Conservation (phyloP, 345 rosid genomes). For the Erucastrum elatum region DNA sequence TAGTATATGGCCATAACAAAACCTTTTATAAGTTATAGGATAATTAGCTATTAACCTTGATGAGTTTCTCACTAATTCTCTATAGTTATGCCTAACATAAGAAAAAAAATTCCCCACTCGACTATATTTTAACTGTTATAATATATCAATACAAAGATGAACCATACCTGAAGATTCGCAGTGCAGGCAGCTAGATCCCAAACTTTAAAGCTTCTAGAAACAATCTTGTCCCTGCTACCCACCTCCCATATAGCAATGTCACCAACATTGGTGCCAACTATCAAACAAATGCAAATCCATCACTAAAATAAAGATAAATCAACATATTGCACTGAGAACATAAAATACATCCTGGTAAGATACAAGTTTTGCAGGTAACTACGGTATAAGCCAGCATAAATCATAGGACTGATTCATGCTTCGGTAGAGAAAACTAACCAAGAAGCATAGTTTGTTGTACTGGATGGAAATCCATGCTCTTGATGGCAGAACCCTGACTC, state of each 20-base stretch:
- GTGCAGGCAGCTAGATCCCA: slow-evolving; percentile 67
- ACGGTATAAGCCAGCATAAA: not conserved
- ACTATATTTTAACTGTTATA: slow-evolving; percentile 5
- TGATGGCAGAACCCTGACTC: slow-evolving; percentile 55
- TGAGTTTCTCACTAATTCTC: slow-evolving; percentile 3
- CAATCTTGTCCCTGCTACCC: slow-evolving; percentile 48
- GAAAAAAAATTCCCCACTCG: not conserved
- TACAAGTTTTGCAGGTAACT: slow-evolving; percentile 9
- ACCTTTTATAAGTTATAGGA: slow-evolving; percentile 6
- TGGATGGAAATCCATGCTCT: slow-evolving; percentile 87
- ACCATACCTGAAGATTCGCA: slow-evolving; percentile 31
- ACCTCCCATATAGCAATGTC: slow-evolving; percentile 68
- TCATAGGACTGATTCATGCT: slow-evolving; percentile 4
- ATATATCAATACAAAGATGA: slow-evolving; percentile 16
- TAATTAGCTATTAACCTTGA: slow-evolving; percentile 20
- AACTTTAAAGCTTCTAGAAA: slow-evolving; percentile 59
- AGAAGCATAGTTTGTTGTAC: slow-evolving; percentile 59
- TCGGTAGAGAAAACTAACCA: slow-evolving; percentile 45
- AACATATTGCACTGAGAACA: slow-evolving; percentile 33
- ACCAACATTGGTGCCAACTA: slow-evolving; percentile 68
- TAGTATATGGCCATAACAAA: slow-evolving; percentile 12
- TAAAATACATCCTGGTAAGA: not conserved
- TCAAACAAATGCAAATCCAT: slow-evolving; percentile 18
- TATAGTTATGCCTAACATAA: not conserved
- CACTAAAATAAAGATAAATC: not conserved